phyloP scores from a whole-genome alignment of 1,139 yeast genomes.

The Saccharomyces hybrid region DNA sequence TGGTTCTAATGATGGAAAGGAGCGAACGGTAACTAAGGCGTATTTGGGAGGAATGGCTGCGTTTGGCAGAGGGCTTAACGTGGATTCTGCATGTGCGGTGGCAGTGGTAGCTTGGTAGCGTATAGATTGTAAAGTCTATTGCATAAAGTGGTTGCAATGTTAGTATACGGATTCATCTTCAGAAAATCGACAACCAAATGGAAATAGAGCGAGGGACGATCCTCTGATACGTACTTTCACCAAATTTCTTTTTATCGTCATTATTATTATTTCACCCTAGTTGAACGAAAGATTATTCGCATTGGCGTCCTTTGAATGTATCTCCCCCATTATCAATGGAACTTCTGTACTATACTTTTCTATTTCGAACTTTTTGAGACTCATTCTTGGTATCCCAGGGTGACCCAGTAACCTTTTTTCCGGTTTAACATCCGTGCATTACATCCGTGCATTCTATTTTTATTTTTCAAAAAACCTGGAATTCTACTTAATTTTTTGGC shows the following conservation, averaged over 20 bases:
- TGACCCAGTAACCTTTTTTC: neutral
- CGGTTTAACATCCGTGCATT: neutral
- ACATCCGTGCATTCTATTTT: neutral
- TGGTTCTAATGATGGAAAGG: constrained; percentile 89
- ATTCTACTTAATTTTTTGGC: too few relatives aligned
- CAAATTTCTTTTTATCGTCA: neutral
- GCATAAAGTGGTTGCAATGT: neutral
- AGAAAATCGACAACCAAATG: neutral
- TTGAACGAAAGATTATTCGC: neutral
- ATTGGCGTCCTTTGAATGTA: neutral
- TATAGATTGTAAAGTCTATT: neutral
- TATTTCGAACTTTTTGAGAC: neutral
- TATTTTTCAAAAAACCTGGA: neutral
- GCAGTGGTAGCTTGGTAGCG: neutral
- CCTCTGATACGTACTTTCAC: neutral
- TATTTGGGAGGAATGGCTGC: constrained; percentile 44
- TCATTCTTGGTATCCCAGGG: neutral
- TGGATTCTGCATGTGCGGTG: neutral
- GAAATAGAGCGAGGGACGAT: neutral
- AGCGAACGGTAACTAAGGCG: constrained; percentile 71
- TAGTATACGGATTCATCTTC: neutral
- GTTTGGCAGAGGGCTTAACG: constrained; percentile 15
- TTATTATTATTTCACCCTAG: neutral
- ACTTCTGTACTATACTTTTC: neutral
- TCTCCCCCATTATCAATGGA: neutral